A percentile compares a stretch with the other conserved stretches of the same genome.
phyloP scores from a whole-genome alignment of 805 yeast genomes.

The Myxozyma kluyveri region DNA sequence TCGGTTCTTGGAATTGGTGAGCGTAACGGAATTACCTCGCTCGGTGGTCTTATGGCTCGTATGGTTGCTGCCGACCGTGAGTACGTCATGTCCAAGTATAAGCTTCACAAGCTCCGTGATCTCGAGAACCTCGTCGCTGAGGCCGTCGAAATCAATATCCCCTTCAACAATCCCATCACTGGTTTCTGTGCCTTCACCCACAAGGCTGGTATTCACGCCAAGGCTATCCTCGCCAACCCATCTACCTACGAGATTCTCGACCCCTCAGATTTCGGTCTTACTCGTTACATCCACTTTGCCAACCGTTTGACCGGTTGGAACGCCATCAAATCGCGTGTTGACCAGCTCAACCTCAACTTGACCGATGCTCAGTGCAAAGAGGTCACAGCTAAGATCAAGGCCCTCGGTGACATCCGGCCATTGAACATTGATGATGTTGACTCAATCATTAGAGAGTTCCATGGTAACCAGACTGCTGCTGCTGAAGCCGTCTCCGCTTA shows the following conservation, averaged over 20 bases:
- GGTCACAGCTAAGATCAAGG: conserved; percentile 88
- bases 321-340: conserved; percentile 97
- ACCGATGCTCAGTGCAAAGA: conserved; percentile 94
- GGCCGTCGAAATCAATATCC: conserved; percentile 94
- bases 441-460: conserved; percentile 91
- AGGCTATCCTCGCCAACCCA: conserved; percentile 97
- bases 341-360: conserved; percentile 84
- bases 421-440: conserved; percentile 96
- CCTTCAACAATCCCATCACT: conserved; percentile 97
- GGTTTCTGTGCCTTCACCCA: conserved; percentile 99
- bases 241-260: conserved; percentile 96
- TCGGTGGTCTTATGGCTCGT: conserved; percentile 98
- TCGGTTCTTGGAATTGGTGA: conserved; percentile 98
- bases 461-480: conserved; percentile 48
- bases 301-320: conserved; percentile 99
- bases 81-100: conserved; percentile 89
- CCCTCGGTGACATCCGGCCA: conserved; percentile 91
- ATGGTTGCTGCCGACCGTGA: conserved; percentile 99
- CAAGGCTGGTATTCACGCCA: conserved; percentile 99
- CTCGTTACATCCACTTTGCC: conserved; percentile 96
- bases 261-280: conserved; percentile 92
- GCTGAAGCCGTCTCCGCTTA: conserved; percentile 24
- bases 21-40: conserved; percentile 96
- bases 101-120: conserved; percentile 92
- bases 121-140: conserved; percentile 95